Evolutionary conservation across 345 rosid genomes (phyloP).

Genomic region (Salix caprea): DNA sequence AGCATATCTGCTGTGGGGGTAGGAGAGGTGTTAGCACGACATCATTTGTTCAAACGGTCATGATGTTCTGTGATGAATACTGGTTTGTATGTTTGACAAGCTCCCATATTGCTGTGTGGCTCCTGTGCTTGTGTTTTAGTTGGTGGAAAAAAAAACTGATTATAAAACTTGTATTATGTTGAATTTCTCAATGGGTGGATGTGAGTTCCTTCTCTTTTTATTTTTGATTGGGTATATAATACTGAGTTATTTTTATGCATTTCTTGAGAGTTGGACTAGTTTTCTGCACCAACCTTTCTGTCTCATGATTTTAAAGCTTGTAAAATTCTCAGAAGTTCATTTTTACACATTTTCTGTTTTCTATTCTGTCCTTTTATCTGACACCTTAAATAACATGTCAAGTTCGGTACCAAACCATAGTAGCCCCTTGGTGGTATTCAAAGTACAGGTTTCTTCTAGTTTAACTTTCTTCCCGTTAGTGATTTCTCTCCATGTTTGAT

Average conservation of each 20-base stretch:
- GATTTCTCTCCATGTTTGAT: background rate
- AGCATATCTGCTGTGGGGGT: conserved; percentile 83
- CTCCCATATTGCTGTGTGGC: background rate
- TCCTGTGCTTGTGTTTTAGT: background rate
- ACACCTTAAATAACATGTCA: background rate
- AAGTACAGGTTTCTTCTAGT: background rate
- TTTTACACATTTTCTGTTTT: background rate
- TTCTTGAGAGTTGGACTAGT: background rate
- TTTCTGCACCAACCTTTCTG: background rate
- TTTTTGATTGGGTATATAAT: background rate
- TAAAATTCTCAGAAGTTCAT: background rate
- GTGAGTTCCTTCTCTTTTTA: background rate
- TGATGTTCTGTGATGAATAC: conserved; percentile 40
- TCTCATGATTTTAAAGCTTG: background rate
- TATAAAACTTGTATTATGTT: background rate
- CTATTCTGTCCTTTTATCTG: background rate
- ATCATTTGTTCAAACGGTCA: conserved; percentile 59
- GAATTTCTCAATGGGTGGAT: background rate
- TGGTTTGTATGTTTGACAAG: conserved; percentile 21
- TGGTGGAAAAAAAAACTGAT: too few relatives aligned
- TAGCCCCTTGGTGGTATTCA: background rate
- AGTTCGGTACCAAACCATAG: background rate
- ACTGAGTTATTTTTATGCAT: background rate
- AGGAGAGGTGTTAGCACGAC: conserved; percentile 58
- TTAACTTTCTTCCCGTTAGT: background rate